Evolutionary conservation across 148 eudicot species (phyloP), one percentile per base, ranked within the genome.

Genomic region (Rhododendron kiyosumense): DNA sequence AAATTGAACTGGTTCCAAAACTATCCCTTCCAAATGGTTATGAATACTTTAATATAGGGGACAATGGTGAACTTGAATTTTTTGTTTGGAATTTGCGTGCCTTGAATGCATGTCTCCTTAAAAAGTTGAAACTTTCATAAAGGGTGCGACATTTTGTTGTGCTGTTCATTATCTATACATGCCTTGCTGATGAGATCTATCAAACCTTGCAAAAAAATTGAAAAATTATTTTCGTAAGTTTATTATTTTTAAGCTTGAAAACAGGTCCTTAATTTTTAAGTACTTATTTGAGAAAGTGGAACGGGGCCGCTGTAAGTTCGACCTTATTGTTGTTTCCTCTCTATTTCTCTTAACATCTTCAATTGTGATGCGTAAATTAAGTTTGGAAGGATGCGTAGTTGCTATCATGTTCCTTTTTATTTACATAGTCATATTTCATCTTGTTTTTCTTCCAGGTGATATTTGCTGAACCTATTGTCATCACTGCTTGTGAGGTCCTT

Each of bases 401-500:
- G 81, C 5, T 49, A 46, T n/a, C 8, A 22, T 82, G 45, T 77
- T 17, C 73, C 36, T 11, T n/a, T 74, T n/a, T 30, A 65, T 32
- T 12, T 51, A 14, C 8, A 11, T 11, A 46, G 20, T 89, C 76
- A 3, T 9, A 9, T 71, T 84, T 79, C 51, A 24, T 30, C 51
- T 61, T 69, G 15, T 36, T 4, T 63, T 49, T 79, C 45, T 84
- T 85, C 71, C 92, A 97, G 99, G 99, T 97, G 45, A 90, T 94
- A 85, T 95, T 97, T 88, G 95, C 98, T 80, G 99, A 95, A 88
- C 96, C 99, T 73, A 89, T 97, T 38, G 94, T 95, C 87, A 92
- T 97, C 67, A 91, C 94, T 86, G 98, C 98, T 6, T 97, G 98
- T 89, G 99, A 97, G 92, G 93, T 97, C 89, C 89, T 97, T 83